phyloP scores from a whole-genome alignment of 2,329 filamentous ascomycete species.

The Thelonectria discophora region DNA sequence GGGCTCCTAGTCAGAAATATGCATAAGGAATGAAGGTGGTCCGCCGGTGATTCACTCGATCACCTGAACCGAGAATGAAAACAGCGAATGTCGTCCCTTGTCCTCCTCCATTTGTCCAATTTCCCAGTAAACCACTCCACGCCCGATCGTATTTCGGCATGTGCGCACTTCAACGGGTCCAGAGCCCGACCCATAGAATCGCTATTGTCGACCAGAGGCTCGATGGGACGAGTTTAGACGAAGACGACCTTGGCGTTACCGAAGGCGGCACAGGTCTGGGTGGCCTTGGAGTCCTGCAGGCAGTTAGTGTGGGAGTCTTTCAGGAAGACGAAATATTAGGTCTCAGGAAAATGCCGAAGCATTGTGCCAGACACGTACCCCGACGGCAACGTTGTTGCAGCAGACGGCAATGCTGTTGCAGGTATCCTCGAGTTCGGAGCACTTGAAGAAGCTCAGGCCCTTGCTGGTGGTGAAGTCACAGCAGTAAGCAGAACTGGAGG shows the following conservation, averaged over 20 bases:
- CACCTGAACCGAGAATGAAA: neutral
- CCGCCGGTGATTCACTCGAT: neutral
- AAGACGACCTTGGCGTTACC: slow-evolving; percentile 2
- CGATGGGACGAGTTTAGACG: neutral
- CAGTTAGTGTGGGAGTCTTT: neutral
- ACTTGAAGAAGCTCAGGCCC: neutral
- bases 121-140: neutral
- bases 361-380: neutral
- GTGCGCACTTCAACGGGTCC: neutral
- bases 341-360: too few relatives aligned
- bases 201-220: slow-evolving; percentile 1
- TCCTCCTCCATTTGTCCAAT: neutral
- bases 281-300: neutral
- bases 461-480: slow-evolving; percentile 12
- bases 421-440: neutral
- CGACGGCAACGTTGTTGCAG: slow-evolving; percentile 17
- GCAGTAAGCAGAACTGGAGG: slow-evolving; percentile 18
- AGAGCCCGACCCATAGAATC: neutral
- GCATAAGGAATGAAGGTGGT: neutral
- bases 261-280: slow-evolving; percentile 5
- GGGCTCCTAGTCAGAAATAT: neutral
- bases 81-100: neutral
- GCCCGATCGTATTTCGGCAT: neutral
- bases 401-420: slow-evolving; percentile 18
- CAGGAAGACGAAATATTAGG: too few relatives aligned